These are phyloP conservation scores for Termitomyces sp. DNA, from an alignment of 768 basidiomycete genomes.

Conservation along the genomic window DNA sequence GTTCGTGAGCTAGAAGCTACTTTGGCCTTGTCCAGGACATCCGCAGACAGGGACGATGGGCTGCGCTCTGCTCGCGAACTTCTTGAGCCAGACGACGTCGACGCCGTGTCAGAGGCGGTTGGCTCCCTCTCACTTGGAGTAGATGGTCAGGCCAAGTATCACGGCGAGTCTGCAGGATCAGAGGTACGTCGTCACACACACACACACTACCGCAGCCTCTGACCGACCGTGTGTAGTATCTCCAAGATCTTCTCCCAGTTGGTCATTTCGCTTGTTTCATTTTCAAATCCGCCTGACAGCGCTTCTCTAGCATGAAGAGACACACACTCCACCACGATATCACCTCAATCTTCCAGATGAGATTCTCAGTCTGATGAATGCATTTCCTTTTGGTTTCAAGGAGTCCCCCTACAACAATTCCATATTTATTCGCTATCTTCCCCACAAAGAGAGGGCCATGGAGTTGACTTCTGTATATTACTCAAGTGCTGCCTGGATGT, in stretches of 20 bases:
- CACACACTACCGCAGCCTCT: background rate
- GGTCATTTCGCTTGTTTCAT: constrained; percentile 3
- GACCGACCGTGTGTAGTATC: constrained; percentile 23
- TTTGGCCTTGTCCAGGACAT: constrained; percentile 21
- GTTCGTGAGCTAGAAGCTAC: constrained; percentile 43
- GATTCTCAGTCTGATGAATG: constrained; percentile 37
- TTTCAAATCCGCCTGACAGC: background rate
- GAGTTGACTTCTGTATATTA: constrained; percentile 40
- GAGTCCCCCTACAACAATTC: constrained; percentile 31
- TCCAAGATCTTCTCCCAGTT: constrained; percentile 34
- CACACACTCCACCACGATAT: constrained; percentile 10
- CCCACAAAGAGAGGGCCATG: constrained; percentile 32
- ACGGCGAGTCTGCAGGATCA: constrained; percentile 43
- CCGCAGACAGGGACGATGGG: background rate
- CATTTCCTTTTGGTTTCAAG: constrained; percentile 45
- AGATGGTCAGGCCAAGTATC: constrained; percentile 45
- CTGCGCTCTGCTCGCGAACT: constrained; percentile 9
- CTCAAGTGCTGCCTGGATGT: constrained; percentile 43
- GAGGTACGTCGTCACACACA: constrained; percentile 29
- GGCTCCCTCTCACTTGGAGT: constrained; percentile 45
- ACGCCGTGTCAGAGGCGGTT: constrained; percentile 33
- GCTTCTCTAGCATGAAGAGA: constrained; percentile 15
- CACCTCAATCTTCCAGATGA: constrained; percentile 35
- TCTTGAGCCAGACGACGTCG: constrained; percentile 16
- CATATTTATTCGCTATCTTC: constrained; percentile 36